phyloP scores from a whole-genome alignment of 495 filamentous ascomycete species.

The Annulohypoxylon nitens region DNA sequence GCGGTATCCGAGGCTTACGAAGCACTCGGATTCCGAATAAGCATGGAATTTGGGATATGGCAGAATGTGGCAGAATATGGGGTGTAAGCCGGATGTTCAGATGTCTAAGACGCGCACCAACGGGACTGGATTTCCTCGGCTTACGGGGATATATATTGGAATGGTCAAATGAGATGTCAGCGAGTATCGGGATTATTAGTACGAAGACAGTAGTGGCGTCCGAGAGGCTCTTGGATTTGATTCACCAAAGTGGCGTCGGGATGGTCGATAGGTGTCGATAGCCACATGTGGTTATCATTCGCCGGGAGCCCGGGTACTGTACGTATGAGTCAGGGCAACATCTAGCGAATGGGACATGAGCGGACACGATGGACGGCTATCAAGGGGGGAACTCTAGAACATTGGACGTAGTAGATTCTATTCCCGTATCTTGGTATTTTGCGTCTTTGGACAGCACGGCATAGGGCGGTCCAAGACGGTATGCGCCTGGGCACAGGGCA shows the following conservation, averaged over 20 bases:
- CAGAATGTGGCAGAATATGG: constrained; percentile 4
- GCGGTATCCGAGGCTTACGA: constrained; percentile 11
- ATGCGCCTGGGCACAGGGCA: constrained; percentile 12
- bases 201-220: constrained; percentile 31
- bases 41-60: not conserved
- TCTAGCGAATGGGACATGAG: constrained; percentile 44
- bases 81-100: constrained; percentile 8
- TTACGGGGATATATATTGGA: constrained; percentile 25
- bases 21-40: constrained; percentile 6
- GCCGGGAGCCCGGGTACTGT: constrained; percentile 19
- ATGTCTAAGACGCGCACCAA: constrained; percentile 35
- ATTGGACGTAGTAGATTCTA: not conserved
- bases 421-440: constrained; percentile 30
- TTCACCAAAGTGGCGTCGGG: constrained; percentile 37
- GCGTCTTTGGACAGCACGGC: constrained; percentile 30
- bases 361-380: constrained; percentile 6
- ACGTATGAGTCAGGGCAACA: constrained; percentile 44
- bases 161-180: constrained; percentile 14
- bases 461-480: not conserved
- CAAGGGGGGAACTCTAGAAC: constrained; percentile 16
- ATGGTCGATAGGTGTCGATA: constrained; percentile 13
- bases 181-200: constrained; percentile 16
- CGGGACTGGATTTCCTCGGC: constrained; percentile 22
- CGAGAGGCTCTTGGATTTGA: constrained; percentile 36
- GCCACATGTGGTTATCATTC: constrained; percentile 39